Evolutionary conservation across 2,329 filamentous ascomycete species (phyloP).

Genomic region (Aschersonia sp.): DNA sequence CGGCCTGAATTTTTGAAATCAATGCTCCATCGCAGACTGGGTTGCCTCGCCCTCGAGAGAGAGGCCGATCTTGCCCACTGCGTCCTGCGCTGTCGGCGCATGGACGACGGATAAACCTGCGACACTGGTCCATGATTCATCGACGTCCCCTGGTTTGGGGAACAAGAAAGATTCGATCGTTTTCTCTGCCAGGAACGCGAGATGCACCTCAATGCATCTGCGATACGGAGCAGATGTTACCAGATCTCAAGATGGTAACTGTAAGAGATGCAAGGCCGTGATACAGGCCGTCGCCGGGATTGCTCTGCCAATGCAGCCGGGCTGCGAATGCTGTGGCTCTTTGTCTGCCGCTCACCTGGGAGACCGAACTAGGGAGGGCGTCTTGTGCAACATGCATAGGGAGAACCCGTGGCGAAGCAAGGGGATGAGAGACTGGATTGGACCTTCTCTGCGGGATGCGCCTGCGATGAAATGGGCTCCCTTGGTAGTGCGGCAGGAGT

Average conservation of each 20-base stretch:
- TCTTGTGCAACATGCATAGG: slow-evolving; percentile 1
- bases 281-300: too few relatives aligned
- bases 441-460: background rate
- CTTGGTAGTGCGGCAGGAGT: background rate
- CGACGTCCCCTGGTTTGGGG: background rate
- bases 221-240: too few relatives aligned
- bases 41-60: background rate
- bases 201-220: too few relatives aligned
- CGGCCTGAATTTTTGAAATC: background rate
- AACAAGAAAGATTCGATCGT: too few relatives aligned
- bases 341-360: background rate
- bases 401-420: background rate
- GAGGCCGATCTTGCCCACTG: background rate
- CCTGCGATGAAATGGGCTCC: background rate
- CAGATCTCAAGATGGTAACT: background rate
- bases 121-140: background rate
- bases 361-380: slow-evolving; percentile 1
- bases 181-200: too few relatives aligned
- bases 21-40: background rate
- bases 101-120: background rate
- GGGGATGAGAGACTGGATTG: background rate
- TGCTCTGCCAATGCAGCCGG: too few relatives aligned
- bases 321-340: background rate
- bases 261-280: background rate
- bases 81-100: background rate